A percentile compares a stretch with the other conserved stretches of the same genome.
Conservation (phyloP, 495 filamentous ascomycete genomes). For the Penicillium psychrofluorescens region DNA sequence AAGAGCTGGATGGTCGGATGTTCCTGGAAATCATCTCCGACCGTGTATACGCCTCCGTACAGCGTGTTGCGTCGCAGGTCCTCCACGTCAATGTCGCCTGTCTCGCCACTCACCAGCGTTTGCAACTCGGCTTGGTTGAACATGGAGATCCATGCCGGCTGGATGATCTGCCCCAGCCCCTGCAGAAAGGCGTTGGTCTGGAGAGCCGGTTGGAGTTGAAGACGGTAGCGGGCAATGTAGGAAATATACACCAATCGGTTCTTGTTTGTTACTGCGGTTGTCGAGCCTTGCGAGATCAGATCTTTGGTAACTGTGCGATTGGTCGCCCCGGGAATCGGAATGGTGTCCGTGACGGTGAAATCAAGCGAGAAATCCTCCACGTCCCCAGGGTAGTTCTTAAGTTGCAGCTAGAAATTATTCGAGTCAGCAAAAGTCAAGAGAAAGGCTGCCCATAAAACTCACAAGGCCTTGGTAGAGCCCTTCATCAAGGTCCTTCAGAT, state of each 20-base stretch:
- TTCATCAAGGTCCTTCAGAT: conserved; percentile 86
- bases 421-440: background rate
- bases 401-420: conserved; percentile 42
- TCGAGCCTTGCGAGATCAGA: conserved; percentile 65
- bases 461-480: conserved; percentile 87
- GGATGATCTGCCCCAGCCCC: conserved; percentile 80
- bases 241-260: conserved; percentile 93
- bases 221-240: conserved; percentile 77
- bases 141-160: conserved; percentile 91
- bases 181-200: conserved; percentile 85
- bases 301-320: conserved; percentile 56
- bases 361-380: conserved; percentile 74
- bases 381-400: conserved; percentile 85
- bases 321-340: conserved; percentile 45
- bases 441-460: conserved; percentile 14
- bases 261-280: conserved; percentile 78
- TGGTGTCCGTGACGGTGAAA: conserved; percentile 81
- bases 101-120: conserved; percentile 82
- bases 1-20: conserved; percentile 81
- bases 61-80: conserved; percentile 81
- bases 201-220: conserved; percentile 64
- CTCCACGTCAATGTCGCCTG: conserved; percentile 74
- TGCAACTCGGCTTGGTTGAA: conserved; percentile 96
- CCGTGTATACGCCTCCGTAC: conserved; percentile 80
- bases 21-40: conserved; percentile 81